These are phyloP conservation scores for Kuraishia borneana DNA, from an alignment of 805 yeast species.

Conservation along the genomic window DNA sequence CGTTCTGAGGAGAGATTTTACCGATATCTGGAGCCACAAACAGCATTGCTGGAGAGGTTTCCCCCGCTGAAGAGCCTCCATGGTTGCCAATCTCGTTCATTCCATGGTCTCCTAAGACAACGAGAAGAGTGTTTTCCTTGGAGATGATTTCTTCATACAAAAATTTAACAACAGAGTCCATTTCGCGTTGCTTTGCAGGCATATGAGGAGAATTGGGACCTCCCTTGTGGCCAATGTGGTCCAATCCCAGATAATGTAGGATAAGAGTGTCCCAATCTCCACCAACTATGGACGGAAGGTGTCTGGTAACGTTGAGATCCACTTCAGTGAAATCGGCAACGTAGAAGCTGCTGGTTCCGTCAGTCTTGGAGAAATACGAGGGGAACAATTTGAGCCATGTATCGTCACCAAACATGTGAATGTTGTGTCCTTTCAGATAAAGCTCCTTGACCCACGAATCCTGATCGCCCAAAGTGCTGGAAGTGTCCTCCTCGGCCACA, in stretches of 20 bases:
- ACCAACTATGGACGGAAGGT: conserved; percentile 49
- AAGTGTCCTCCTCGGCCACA: conserved; percentile 80
- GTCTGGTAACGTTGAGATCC: conserved; percentile 87
- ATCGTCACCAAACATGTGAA: conserved; percentile 93
- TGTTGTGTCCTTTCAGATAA: conserved; percentile 22
- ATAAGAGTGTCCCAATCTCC: conserved; percentile 74
- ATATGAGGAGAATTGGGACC: conserved; percentile 78
- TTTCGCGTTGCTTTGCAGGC: conserved; percentile 75
- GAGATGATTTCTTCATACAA: conserved; percentile 27
- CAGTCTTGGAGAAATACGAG: conserved; percentile 45
- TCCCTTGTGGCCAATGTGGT: conserved; percentile 96
- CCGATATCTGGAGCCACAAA: conserved; percentile 55
- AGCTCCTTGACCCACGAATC: conserved; percentile 87
- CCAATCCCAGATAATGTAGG: conserved; percentile 86
- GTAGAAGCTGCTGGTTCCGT: conserved; percentile 89
- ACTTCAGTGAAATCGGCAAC: conserved; percentile 94
- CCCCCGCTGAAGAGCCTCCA: conserved; percentile 92
- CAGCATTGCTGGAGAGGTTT: conserved; percentile 76
- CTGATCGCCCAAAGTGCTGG: conserved; percentile 53
- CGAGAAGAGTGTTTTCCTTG: conserved; percentile 42
- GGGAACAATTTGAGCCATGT: conserved; percentile 95
- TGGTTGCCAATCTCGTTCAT: conserved; percentile 95
- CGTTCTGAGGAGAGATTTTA: conserved; percentile 9
- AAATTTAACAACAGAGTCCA: conserved; percentile 57
- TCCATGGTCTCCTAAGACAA: conserved; percentile 89